Percentiles rank a stretch among this genome's conserved stretches.
These are phyloP conservation scores for Colletotrichum liaoningense DNA, from an alignment of 2,329 filamentous ascomycete species.

Conservation along the genomic window DNA sequence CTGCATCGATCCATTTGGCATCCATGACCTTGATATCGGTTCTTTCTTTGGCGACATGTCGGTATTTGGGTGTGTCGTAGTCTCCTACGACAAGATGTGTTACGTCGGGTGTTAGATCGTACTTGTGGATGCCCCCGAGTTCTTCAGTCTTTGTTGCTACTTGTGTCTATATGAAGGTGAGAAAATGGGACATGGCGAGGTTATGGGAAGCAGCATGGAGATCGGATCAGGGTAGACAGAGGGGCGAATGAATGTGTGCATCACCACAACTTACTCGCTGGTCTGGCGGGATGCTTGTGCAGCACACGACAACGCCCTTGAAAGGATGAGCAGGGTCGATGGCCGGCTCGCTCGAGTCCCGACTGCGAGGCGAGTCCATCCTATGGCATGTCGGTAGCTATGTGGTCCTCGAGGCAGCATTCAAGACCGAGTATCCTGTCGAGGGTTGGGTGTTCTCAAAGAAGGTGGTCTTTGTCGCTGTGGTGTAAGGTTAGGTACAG, in stretches of 20 bases:
- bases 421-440: not conserved
- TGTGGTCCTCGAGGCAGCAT: not conserved
- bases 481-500: not conserved
- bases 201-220: not conserved
- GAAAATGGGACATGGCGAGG: not conserved
- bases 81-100: constrained; percentile 94
- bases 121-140: constrained; percentile 88
- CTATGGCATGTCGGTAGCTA: constrained; percentile 25
- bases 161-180: constrained; percentile 54
- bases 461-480: not conserved
- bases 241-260: not conserved
- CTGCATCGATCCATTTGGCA: constrained; percentile 85
- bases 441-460: not conserved
- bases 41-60: constrained; percentile 90
- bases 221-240: not conserved
- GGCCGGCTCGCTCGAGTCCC: constrained; percentile 40
- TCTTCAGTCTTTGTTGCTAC: constrained; percentile 75
- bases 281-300: constrained; percentile 85
- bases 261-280: constrained; percentile 70
- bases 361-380: constrained; percentile 20
- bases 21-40: constrained; percentile 87
- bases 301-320: constrained; percentile 82
- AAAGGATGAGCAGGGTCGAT: constrained; percentile 74
- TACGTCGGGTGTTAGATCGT: constrained; percentile 94
- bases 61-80: constrained; percentile 92